Percentiles rank a stretch among this genome's conserved stretches.
Evolutionary conservation across 192 early-diverging fungal species (phyloP).

Genomic region (Backusella macrospora): DNA sequence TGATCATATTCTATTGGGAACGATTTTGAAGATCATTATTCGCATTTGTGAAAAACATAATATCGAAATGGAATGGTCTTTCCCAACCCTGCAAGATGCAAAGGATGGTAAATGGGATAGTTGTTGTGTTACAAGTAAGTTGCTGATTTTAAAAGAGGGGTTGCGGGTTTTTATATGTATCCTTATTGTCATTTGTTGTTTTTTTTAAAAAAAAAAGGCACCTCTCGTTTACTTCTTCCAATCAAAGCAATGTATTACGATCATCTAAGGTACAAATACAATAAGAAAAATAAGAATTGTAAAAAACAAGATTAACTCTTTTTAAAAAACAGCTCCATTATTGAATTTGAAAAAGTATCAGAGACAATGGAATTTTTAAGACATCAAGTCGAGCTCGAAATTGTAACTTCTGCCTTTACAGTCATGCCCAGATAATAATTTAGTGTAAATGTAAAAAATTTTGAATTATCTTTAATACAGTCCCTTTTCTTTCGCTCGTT

Average conservation of each 20-base stretch:
- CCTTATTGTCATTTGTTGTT: too few species aligned
- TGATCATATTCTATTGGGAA: slow-evolving; percentile 63
- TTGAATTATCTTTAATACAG: neutral
- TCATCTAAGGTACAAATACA: slow-evolving; percentile 45
- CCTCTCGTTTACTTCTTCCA: slow-evolving; percentile 56
- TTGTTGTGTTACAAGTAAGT: slow-evolving; percentile 69
- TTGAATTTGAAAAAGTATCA: slow-evolving; percentile 28
- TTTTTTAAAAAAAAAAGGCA: slow-evolving; percentile 41
- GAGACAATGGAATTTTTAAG: slow-evolving; percentile 21
- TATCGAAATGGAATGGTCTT: slow-evolving; percentile 56
- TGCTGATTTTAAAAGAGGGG: neutral
- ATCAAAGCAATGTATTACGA: slow-evolving; percentile 49
- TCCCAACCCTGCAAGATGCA: slow-evolving; percentile 54
- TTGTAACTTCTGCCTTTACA: slow-evolving; percentile 22
- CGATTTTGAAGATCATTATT: slow-evolving; percentile 64
- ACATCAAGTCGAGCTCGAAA: slow-evolving; percentile 26
- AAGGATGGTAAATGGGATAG: slow-evolving; percentile 55
- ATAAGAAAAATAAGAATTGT: slow-evolving; percentile 17
- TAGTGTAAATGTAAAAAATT: neutral
- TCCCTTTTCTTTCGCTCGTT: neutral
- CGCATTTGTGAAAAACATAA: slow-evolving; percentile 52
- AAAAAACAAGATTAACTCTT: neutral
- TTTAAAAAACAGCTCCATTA: slow-evolving; percentile 5
- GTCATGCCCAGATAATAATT: neutral
- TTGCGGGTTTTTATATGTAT: too few species aligned